Evolutionary conservation across 2,329 filamentous ascomycete genomes (phyloP).

Genomic region (Basipetospora chlamydospora): DNA sequence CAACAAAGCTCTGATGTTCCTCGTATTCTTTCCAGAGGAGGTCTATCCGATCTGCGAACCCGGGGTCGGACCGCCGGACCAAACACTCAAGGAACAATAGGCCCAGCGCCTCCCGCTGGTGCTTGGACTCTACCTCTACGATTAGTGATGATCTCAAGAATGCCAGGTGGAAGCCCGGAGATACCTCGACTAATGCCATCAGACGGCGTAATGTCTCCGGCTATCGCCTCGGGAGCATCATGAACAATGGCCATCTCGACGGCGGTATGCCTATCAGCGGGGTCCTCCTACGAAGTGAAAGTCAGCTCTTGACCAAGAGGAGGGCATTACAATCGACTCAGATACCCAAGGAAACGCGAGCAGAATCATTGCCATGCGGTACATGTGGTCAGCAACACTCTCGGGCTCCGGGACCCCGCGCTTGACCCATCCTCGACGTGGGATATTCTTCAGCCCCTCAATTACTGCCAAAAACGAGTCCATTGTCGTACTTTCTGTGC

Average conservation of each 20-base stretch:
- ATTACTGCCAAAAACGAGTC: slow-evolving; percentile 4
- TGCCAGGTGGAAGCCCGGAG: not conserved
- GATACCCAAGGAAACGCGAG: slow-evolving; percentile 2
- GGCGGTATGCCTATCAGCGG: not conserved
- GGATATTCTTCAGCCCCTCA: slow-evolving; percentile 4
- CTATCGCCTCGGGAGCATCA: not conserved
- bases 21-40: slow-evolving; percentile 3
- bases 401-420: slow-evolving; percentile 2
- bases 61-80: not conserved
- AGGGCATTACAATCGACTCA: not conserved
- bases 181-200: slow-evolving; percentile 4
- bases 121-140: slow-evolving; percentile 1
- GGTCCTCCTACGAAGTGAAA: not conserved
- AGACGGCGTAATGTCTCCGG: not conserved
- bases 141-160: not conserved
- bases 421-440: not conserved
- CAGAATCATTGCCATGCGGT: slow-evolving; percentile 5
- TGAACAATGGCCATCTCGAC: not conserved
- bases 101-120: slow-evolving; percentile 1
- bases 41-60: not conserved
- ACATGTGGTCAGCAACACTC: slow-evolving; percentile 7
- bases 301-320: not conserved
- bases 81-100: slow-evolving; percentile 1
- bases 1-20: not conserved
- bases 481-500: not conserved